Percentiles rank a stretch among this genome's conserved stretches.
phyloP scores from a whole-genome alignment of 352 stramenopile genomes.

The Hyaloperonospora brassicae region DNA sequence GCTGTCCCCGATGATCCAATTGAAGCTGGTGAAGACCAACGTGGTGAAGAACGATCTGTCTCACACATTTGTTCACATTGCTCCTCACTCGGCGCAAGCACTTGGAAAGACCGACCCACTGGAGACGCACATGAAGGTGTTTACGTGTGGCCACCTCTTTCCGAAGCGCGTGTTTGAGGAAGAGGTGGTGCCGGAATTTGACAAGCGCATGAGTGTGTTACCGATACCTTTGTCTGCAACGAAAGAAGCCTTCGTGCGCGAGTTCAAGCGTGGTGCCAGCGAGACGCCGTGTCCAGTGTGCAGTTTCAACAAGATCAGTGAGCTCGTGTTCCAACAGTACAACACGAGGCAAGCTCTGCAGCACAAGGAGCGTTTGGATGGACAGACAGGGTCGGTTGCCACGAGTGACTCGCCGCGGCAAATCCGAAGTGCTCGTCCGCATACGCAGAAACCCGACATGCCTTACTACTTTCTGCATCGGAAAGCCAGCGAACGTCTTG shows the following conservation, averaged over 20 bases:
- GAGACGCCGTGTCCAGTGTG: slow-evolving; percentile 78
- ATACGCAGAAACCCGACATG: slow-evolving; percentile 11
- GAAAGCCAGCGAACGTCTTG: slow-evolving; percentile 22
- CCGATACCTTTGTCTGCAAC: slow-evolving; percentile 53
- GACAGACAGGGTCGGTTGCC: background rate
- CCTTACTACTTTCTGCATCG: slow-evolving; percentile 59
- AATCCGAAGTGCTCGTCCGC: background rate
- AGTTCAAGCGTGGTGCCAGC: slow-evolving; percentile 54
- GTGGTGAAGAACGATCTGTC: slow-evolving; percentile 63
- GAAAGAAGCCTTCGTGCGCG: slow-evolving; percentile 49
- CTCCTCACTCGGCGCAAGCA: slow-evolving; percentile 51
- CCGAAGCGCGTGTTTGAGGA: slow-evolving; percentile 83
- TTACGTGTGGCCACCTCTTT: slow-evolving; percentile 78
- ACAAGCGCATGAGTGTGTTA: slow-evolving; percentile 66
- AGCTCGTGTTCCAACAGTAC: slow-evolving; percentile 36
- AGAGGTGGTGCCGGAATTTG: slow-evolving; percentile 73
- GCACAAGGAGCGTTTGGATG: slow-evolving; percentile 2
- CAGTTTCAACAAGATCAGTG: slow-evolving; percentile 73
- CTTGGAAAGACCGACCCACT: slow-evolving; percentile 78
- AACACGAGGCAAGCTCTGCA: slow-evolving; percentile 6
- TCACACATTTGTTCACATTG: slow-evolving; percentile 41
- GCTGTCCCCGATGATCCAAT: slow-evolving; percentile 26
- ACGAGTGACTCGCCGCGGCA: slow-evolving; percentile 1
- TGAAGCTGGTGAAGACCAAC: slow-evolving; percentile 70
- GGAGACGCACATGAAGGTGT: slow-evolving; percentile 81